phyloP scores from a whole-genome alignment of 371 early-diverging fungal genomes.

The Mortierella sp. region DNA sequence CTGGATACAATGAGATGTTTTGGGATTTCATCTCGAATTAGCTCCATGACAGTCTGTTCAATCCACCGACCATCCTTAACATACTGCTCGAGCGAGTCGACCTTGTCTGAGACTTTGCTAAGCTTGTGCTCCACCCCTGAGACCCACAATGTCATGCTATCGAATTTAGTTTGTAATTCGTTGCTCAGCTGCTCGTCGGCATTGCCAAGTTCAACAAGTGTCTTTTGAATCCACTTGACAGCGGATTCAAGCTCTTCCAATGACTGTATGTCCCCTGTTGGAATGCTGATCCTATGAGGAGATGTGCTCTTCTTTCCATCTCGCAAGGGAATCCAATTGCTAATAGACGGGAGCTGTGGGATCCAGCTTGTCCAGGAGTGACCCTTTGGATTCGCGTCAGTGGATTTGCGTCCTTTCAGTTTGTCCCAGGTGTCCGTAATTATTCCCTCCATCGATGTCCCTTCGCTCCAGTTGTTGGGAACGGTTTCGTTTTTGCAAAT shows the following conservation, averaged over 20 bases:
- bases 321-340: conserved; percentile 32
- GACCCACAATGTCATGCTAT: conserved; percentile 34
- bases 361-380: conserved; percentile 32
- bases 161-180: conserved; percentile 15
- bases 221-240: conserved; percentile 38
- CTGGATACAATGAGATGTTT: conserved; percentile 35
- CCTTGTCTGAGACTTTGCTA: conserved; percentile 23
- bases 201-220: conserved; percentile 18
- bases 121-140: conserved; percentile 28
- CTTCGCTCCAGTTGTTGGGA: not conserved
- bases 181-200: conserved; percentile 24
- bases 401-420: conserved; percentile 8
- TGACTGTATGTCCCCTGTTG: conserved; percentile 31
- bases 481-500: conserved; percentile 12
- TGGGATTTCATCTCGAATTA: conserved; percentile 41
- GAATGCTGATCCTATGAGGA: conserved; percentile 16
- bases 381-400: not conserved
- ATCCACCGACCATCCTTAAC: conserved; percentile 44
- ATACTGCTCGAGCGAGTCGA: conserved; percentile 22
- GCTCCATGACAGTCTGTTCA: conserved; percentile 38
- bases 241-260: conserved; percentile 41
- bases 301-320: not conserved
- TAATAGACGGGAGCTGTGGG: conserved; percentile 22
- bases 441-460: not conserved
- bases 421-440: conserved; percentile 22